These are phyloP conservation scores for Aspergillus sp. DNA, from an alignment of 2,329 filamentous ascomycete genomes.

Conservation along the genomic window DNA sequence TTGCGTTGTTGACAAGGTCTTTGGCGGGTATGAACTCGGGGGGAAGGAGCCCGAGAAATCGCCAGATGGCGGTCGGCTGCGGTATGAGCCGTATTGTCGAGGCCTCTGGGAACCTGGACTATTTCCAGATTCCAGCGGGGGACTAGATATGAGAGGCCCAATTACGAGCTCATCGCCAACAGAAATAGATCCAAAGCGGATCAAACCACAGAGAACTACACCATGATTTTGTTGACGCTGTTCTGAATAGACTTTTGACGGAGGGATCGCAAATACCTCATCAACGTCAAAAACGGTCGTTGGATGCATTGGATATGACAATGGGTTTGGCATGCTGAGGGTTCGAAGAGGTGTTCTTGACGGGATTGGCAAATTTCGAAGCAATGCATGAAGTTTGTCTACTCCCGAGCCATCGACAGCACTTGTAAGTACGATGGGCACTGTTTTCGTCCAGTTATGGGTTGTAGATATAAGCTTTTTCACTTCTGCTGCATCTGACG, in stretches of 20 bases:
- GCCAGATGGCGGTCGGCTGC: constrained; percentile 33
- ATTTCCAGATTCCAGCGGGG: constrained; percentile 54
- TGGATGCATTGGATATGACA: constrained; percentile 49
- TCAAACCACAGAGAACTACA: constrained; percentile 78
- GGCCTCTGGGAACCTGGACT: constrained; percentile 9
- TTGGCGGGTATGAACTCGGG: constrained; percentile 33
- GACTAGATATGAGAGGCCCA: constrained; percentile 65
- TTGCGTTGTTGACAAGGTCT: constrained; percentile 54
- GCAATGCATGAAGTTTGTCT: constrained; percentile 74
- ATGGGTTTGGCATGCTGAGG: constrained; percentile 18
- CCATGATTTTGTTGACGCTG: constrained; percentile 52
- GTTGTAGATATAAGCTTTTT: constrained; percentile 52
- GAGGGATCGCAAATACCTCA: constrained; percentile 77
- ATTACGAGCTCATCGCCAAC: constrained; percentile 76
- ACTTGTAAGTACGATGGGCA: constrained; percentile 87
- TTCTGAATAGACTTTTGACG: constrained; percentile 56
- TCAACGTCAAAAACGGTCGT: constrained; percentile 81
- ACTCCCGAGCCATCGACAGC: constrained; percentile 83
- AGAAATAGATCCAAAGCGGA: constrained; percentile 74
- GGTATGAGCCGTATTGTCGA: constrained; percentile 22
- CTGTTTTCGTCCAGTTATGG: constrained; percentile 49
- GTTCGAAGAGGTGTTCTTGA: constrained; percentile 31
- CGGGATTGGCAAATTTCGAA: constrained; percentile 73
- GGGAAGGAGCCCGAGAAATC: constrained; percentile 35
- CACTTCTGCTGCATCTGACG: constrained; percentile 59